These are phyloP conservation scores for Backusella morwellensis DNA, from an alignment of 192 early-diverging fungal genomes.

Conservation along the genomic window DNA sequence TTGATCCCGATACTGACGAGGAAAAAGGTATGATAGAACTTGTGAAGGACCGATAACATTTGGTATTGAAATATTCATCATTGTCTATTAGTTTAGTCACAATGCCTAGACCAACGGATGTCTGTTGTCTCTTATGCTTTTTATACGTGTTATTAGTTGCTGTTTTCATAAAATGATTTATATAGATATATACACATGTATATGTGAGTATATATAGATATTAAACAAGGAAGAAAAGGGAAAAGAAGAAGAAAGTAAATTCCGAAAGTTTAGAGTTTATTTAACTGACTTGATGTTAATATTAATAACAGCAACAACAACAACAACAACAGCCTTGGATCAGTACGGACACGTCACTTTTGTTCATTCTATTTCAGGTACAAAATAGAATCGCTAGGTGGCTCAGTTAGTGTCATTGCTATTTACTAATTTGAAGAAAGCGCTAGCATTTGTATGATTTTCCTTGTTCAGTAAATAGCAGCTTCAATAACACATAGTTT, in stretches of 20 bases:
- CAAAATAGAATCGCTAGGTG: background rate
- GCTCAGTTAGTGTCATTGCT: background rate
- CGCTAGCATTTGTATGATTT: background rate
- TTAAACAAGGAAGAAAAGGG: background rate
- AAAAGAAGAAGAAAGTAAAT: background rate
- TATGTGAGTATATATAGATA: background rate
- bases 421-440: background rate
- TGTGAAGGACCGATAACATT: background rate
- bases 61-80: background rate
- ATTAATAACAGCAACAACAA: background rate
- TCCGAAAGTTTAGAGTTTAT: background rate
- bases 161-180: background rate
- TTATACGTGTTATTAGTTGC: background rate
- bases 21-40: background rate
- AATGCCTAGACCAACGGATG: slow-evolving; percentile 23
- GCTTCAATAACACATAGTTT: background rate
- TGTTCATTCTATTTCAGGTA: background rate
- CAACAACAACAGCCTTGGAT: too few relatives aligned
- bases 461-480: background rate
- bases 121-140: slow-evolving; percentile 6
- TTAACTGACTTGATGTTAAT: background rate
- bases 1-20: background rate
- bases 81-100: slow-evolving; percentile 1
- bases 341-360: background rate
- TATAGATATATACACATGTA: background rate